phyloP scores from a whole-genome alignment of 1,284 basidiomycete species.

The Marasmius tenuissimus region DNA sequence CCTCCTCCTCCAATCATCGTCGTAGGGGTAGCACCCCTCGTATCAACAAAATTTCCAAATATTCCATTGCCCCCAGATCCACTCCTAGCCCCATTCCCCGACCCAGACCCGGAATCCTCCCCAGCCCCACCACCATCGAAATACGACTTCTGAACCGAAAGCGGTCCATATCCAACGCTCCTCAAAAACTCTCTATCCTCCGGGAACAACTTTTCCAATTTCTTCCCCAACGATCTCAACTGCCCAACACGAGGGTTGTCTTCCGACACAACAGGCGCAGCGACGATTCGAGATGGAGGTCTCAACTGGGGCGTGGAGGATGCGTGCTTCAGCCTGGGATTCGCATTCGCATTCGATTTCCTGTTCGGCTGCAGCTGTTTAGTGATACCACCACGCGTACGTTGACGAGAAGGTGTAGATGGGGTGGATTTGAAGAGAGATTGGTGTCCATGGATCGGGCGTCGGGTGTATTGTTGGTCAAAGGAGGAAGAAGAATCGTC shows the following conservation, averaged over 20 bases:
- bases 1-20: conserved; percentile 15
- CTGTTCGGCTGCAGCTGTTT: background rate
- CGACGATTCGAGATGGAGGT: background rate
- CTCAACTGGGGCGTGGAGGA: conserved; percentile 17
- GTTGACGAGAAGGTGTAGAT: conserved; percentile 19
- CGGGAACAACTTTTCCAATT: conserved; percentile 24
- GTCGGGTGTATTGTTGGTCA: conserved; percentile 19
- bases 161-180: conserved; percentile 9
- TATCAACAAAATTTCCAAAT: conserved; percentile 45
- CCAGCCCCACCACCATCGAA: conserved; percentile 9
- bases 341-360: conserved; percentile 26
- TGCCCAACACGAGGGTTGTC: conserved; percentile 13
- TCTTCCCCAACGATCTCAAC: conserved; percentile 20
- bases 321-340: conserved; percentile 30
- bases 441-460: conserved; percentile 7
- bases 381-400: conserved; percentile 3
- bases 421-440: conserved; percentile 18
- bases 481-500: conserved; percentile 26
- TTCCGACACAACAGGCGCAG: conserved; percentile 3
- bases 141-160: conserved; percentile 5
- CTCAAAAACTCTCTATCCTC: conserved; percentile 21
- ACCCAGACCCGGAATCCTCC: background rate
- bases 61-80: conserved; percentile 19
- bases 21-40: conserved; percentile 35
- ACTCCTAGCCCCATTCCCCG: background rate